Base-by-base conservation (phyloP, 192 early-diverging fungal species). In the Chytriomyces sp. region DNA sequence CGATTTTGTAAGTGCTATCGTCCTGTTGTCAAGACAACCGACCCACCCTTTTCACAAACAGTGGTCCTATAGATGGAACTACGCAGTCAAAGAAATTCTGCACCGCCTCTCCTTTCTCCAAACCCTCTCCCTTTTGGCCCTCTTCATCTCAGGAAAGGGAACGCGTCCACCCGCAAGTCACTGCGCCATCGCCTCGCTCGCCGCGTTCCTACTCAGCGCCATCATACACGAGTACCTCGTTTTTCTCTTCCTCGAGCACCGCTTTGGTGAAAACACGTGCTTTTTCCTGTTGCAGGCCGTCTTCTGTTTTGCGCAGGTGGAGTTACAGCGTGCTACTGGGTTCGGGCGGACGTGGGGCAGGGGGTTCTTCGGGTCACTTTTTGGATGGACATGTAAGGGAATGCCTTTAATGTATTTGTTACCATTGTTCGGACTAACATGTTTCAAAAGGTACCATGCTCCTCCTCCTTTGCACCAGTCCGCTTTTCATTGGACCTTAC, bases 51-150 rank as follows among this genome's bases (percentile, higher is more conserved):
- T 49, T 49, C 1, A 49, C 44, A 14, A 3, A 14, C 44, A 49
- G 44, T 64, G 62, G 62, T 41, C 39, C 49, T 28, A 17, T 41
- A 17, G 62, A 22, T 64, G 62, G 62, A 64, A 64, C 40, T 10
- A 28, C 10, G 32, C 30, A 6, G 49, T 64, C 41, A 64, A 64
- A 34, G 40, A 44, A 2, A 64, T 44, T 22, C 26, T 64, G 5
- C 62, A 64, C 32, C 36, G 40, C 31, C 40, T 64, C 4, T 39
- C 62, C 22, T 64, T 64, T 64, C 2, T 31, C 10, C 25, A 26
- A 2, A 28, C 14, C 26, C 19, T n/a, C 25, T 30, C 62, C 39
- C 25, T 34, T 26, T 17, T 31, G 22, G 19, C 56, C 19, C 12
- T 14, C n/a, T 58, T 28, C 19, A 10, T 28, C n/a, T 58, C 56